Base-by-base conservation (phyloP, 2,329 filamentous ascomycete genomes). In the Bipolaris bicolor region DNA sequence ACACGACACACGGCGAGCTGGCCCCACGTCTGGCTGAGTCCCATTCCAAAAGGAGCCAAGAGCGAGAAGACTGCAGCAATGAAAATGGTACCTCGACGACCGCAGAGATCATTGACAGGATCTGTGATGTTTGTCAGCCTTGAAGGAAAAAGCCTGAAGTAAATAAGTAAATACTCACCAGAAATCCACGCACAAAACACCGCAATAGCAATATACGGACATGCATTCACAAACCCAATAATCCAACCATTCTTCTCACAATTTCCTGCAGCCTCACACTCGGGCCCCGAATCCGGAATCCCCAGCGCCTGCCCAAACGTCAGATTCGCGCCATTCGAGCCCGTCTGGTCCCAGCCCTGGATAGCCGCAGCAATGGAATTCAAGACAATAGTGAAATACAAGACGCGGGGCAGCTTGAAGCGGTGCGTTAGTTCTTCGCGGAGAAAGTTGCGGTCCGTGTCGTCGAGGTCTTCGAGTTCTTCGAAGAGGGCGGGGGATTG, bases 341-440 rank as follows among this genome's bases (percentile, higher is more conserved):
- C 69, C 5, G 86, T 88, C 71, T 88, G 86, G 65, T 89, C 86
- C 87, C 86, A 89, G 18, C 87, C 86, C 33, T 80, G 76, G 26
- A 90, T 86, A n/a, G 87, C 87, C 5, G 88, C 88, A 39, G 86
- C 87, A 52, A 90, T 84, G 10, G 88, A 90, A 71, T 87, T 89
- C 34, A 86, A 84, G 7, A 86, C 77, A 61, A 91, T 87, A 50
- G 88, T 90, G 52, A 88, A 78, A 72, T 87, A 88, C 2, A 91
- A 80, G 16, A 82, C 81, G 62, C 67, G 79, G 0, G 88, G 87
- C 5, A 77, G 71, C 40, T 79, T 72, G 41, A 88, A 91, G 63
- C 86, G 87, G 78, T 91, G 85, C 7, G 84, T 79, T 20, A 83
- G 79, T 70, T 91, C 89, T 49, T 86, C 78, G 18, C 79, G 79